A percentile compares a stretch with the other conserved stretches of the same genome.
phyloP scores from a whole-genome alignment of 345 rosid genomes.

The Eucalyptus cladocalyx region DNA sequence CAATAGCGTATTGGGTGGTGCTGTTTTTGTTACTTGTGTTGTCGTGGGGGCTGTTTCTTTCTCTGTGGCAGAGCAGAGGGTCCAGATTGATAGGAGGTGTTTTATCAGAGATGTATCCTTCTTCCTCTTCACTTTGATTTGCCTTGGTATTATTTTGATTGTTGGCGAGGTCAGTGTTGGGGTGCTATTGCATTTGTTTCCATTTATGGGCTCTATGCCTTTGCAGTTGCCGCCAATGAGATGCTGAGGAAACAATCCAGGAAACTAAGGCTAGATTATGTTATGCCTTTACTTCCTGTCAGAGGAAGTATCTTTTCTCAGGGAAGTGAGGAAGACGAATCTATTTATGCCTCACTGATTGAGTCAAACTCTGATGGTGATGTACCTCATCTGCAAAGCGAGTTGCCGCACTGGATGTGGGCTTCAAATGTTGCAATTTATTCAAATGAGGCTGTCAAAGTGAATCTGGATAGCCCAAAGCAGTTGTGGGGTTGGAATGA shows the following conservation, averaged over 20 bases:
- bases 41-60: constrained; percentile 66
- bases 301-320: constrained; percentile 3
- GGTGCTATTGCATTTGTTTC: constrained; percentile 54
- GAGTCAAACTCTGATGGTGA: constrained; percentile 11
- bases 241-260: too few species aligned
- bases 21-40: too few species aligned
- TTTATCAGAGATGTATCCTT: too few species aligned
- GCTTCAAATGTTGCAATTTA: constrained; percentile 35
- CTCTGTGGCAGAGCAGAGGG: constrained; percentile 47
- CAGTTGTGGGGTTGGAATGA: constrained; percentile 39
- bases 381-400: constrained; percentile 17
- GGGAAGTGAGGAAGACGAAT: constrained; percentile 15
- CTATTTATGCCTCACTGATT: constrained; percentile 14
- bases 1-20: too few species aligned
- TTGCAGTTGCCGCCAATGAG: neutral
- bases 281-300: constrained; percentile 2
- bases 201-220: constrained; percentile 60
- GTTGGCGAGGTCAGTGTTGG: constrained; percentile 55
- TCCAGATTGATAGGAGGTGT: constrained; percentile 45
- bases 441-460: constrained; percentile 9
- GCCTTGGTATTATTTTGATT: constrained; percentile 41
- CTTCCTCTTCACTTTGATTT: constrained; percentile 17
- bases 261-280: too few species aligned
- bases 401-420: constrained; percentile 51
- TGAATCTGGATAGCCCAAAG: constrained; percentile 10